Conservation (phyloP, 1,284 basidiomycete genomes). For the Amylostereum areolatum region DNA sequence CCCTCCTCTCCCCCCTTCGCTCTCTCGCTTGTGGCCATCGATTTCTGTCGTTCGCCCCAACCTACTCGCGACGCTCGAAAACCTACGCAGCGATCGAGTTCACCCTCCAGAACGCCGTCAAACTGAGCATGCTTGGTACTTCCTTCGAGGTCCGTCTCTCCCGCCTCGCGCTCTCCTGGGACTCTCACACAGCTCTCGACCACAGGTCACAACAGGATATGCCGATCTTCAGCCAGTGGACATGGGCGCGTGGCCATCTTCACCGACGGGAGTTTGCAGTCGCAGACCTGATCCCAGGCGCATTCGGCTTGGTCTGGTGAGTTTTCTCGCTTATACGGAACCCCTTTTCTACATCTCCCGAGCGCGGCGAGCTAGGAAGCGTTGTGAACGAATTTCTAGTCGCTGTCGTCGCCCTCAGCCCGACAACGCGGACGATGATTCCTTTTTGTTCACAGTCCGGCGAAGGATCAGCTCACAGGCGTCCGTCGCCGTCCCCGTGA, state of each 20-base stretch:
- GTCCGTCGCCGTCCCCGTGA: constrained; percentile 97
- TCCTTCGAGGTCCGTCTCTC: constrained; percentile 71
- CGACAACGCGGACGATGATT: no score
- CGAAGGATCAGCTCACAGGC: constrained; percentile 95
- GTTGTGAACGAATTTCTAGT: no score
- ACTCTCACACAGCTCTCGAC: no score
- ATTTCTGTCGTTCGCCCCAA: no score
- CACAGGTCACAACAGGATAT: constrained; percentile 96
- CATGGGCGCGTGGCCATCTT: constrained; percentile 70
- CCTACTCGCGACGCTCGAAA: no score
- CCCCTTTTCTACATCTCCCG: no score
- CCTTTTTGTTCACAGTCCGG: constrained; percentile 64
- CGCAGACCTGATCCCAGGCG: constrained; percentile 44
- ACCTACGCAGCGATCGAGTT: no score
- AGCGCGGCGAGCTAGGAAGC: no score
- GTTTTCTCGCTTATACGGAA: constrained; percentile 22
- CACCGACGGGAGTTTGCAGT: constrained; percentile 13
- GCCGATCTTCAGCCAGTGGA: constrained; percentile 99
- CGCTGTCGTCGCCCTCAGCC: no score
- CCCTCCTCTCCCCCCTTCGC: no score
- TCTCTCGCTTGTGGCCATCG: no score
- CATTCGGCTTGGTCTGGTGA: constrained; percentile 94
- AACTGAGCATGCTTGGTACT: constrained; percentile 97
- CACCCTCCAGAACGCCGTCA: no score
- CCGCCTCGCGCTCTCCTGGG: constrained; percentile 2